phyloP scores from a whole-genome alignment of 2,329 filamentous ascomycete genomes.

The Colletotrichum sp. region DNA sequence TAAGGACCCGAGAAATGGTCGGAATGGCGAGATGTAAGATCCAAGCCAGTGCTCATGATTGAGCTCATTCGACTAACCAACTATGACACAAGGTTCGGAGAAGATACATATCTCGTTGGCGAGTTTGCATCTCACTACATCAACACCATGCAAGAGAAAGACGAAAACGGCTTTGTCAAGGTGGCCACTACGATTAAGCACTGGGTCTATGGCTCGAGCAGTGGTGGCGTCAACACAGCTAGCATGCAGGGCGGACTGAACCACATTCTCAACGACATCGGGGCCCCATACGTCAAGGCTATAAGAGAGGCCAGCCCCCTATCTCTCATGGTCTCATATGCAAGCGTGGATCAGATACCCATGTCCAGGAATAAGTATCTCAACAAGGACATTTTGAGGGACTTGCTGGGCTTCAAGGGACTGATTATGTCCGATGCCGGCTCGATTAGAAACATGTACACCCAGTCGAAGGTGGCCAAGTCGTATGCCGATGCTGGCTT shows the following conservation, averaged over 20 bases:
- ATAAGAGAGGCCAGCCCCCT: slow-evolving; percentile 29
- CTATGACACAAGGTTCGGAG: slow-evolving; percentile 29
- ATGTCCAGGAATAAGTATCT: slow-evolving; percentile 36
- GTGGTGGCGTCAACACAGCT: slow-evolving; percentile 37
- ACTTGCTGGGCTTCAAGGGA: slow-evolving; percentile 34
- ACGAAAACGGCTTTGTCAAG: slow-evolving; percentile 34
- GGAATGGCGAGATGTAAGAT: slow-evolving; percentile 27
- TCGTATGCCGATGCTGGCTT: slow-evolving; percentile 30
- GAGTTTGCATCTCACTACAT: slow-evolving; percentile 36
- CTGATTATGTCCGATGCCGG: slow-evolving; percentile 37
- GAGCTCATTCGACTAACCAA: background rate
- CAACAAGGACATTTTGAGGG: slow-evolving; percentile 28
- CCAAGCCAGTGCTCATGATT: too few relatives aligned
- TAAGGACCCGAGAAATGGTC: slow-evolving; percentile 32
- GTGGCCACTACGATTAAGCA: slow-evolving; percentile 41
- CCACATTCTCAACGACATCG: slow-evolving; percentile 36
- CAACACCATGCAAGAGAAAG: slow-evolving; percentile 38
- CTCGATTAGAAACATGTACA: slow-evolving; percentile 30
- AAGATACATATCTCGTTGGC: slow-evolving; percentile 34
- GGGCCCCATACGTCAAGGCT: slow-evolving; percentile 32
- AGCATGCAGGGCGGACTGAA: slow-evolving; percentile 36
- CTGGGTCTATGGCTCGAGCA: slow-evolving; percentile 36
- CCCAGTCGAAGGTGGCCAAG: slow-evolving; percentile 29
- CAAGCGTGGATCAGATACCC: slow-evolving; percentile 33
- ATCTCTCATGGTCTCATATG: slow-evolving; percentile 36